Evolutionary conservation across 768 basidiomycete species (phyloP).

Genomic region (Mycena rebaudengoi): DNA sequence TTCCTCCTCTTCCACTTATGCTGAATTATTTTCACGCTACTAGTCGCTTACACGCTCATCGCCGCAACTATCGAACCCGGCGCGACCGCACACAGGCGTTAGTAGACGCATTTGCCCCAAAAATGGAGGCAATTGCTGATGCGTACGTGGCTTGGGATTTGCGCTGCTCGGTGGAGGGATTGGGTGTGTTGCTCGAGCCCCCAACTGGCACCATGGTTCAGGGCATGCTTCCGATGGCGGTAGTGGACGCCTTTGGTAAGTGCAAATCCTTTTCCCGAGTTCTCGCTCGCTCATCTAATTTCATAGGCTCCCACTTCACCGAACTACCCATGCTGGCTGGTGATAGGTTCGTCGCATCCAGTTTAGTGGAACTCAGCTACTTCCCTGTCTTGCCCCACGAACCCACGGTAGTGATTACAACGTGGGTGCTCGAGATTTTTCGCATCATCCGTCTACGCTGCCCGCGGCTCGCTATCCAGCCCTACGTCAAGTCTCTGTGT

Average conservation of each 20-base stretch:
- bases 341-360: neutral
- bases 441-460: neutral
- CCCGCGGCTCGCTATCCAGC: constrained; percentile 30
- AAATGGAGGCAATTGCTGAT: neutral
- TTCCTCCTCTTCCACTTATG: neutral
- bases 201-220: neutral
- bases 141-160: neutral
- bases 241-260: neutral
- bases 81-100: neutral
- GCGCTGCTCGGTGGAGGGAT: neutral
- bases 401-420: constrained; percentile 18
- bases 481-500: constrained; percentile 28
- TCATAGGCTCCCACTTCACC: neutral
- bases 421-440: constrained; percentile 9
- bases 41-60: neutral
- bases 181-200: neutral
- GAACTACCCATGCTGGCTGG: neutral
- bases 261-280: neutral
- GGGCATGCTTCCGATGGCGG: neutral
- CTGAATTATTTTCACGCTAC: no score
- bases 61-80: neutral
- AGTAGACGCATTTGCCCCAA: neutral
- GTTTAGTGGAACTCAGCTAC: constrained; percentile 20
- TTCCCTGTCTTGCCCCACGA: constrained; percentile 21
- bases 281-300: neutral